A percentile compares a stretch with the other conserved stretches of the same genome.
These are phyloP conservation scores for Magnusiomyces magnusii DNA, from an alignment of 1,139 yeast genomes.

Conservation along the genomic window DNA sequence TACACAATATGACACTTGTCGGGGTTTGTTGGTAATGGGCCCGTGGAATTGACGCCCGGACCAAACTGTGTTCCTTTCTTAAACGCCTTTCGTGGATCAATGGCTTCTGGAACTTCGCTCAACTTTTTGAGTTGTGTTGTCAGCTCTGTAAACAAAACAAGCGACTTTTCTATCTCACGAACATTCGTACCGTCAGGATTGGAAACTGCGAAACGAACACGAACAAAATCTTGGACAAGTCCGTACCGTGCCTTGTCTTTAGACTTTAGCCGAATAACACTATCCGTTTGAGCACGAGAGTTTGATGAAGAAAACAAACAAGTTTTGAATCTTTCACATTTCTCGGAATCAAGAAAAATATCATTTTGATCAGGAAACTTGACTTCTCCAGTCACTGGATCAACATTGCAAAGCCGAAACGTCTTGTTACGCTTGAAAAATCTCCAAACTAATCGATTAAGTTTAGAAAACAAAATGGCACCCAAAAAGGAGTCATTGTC, in stretches of 20 bases:
- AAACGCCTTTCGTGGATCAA: conserved; percentile 1
- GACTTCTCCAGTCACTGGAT: neutral
- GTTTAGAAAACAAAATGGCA: conserved; percentile 1
- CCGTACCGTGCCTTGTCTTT: conserved; percentile 3
- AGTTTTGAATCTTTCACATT: neutral
- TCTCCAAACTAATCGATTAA: conserved; percentile 3
- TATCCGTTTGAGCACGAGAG: neutral
- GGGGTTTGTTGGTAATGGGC: neutral
- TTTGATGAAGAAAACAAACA: neutral
- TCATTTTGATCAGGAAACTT: conserved; percentile 1
- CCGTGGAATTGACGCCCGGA: neutral
- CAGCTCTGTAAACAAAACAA: conserved; percentile 1
- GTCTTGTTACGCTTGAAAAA: conserved; percentile 5
- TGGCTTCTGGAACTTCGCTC: neutral
- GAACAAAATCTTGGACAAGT: conserved; percentile 1
- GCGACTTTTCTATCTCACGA: conserved; percentile 1
- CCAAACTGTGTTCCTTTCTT: conserved; percentile 3
- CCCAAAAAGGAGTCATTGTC: neutral
- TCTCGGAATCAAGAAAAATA: neutral
- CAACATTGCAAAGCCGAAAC: neutral
- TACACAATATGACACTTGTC: neutral
- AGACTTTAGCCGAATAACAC: conserved; percentile 1
- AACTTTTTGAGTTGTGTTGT: conserved; percentile 2
- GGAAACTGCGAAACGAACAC: conserved; percentile 1
- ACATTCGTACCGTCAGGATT: conserved; percentile 1